phyloP scores from a whole-genome alignment of 1,284 basidiomycete species.

The Meripilus lineatus region DNA sequence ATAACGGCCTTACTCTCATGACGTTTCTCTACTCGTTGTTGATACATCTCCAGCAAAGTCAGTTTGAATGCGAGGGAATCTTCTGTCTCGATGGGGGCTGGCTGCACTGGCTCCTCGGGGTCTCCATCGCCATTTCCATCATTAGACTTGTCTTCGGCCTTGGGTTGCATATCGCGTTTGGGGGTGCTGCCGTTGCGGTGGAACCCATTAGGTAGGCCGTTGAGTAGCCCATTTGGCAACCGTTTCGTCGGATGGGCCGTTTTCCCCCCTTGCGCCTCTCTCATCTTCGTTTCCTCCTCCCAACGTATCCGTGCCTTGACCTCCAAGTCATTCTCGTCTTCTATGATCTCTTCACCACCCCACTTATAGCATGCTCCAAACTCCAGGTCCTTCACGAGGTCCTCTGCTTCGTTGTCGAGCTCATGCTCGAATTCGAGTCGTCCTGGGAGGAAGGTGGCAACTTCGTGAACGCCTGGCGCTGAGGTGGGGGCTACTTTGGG shows the following conservation, averaged over 20 bases:
- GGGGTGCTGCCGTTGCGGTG: slow-evolving; percentile 15
- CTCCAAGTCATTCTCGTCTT: slow-evolving; percentile 69
- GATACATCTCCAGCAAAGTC: slow-evolving; percentile 88
- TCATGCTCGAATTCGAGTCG: slow-evolving; percentile 98
- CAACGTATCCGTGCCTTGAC: slow-evolving; percentile 64
- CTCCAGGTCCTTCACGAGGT: slow-evolving; percentile 93
- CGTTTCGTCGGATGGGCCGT: too few species aligned
- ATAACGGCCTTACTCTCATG: slow-evolving; percentile 87
- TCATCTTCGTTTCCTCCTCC: slow-evolving; percentile 54
- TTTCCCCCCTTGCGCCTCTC: slow-evolving; percentile 24
- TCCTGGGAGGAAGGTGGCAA: slow-evolving; percentile 92
- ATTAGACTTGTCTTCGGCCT: slow-evolving; percentile 37
- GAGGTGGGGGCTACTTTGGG: slow-evolving; percentile 84
- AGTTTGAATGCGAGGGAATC: slow-evolving; percentile 92
- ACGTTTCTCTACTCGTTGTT: slow-evolving; percentile 87
- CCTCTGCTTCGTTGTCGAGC: slow-evolving; percentile 94
- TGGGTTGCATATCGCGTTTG: slow-evolving; percentile 21
- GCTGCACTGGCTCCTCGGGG: slow-evolving; percentile 53
- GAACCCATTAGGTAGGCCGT: slow-evolving; percentile 43
- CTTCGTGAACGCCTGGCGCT: slow-evolving; percentile 90
- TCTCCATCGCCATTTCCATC: slow-evolving; percentile 38
- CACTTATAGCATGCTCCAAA: slow-evolving; percentile 86
- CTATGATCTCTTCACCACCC: slow-evolving; percentile 80
- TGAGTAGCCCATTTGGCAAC: slow-evolving; percentile 39
- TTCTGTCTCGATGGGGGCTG: slow-evolving; percentile 77